Evolutionary conservation across 2,329 filamentous ascomycete species (phyloP), one percentile per base, ranked within the genome.

Genomic region (Calonectria crousiana): DNA sequence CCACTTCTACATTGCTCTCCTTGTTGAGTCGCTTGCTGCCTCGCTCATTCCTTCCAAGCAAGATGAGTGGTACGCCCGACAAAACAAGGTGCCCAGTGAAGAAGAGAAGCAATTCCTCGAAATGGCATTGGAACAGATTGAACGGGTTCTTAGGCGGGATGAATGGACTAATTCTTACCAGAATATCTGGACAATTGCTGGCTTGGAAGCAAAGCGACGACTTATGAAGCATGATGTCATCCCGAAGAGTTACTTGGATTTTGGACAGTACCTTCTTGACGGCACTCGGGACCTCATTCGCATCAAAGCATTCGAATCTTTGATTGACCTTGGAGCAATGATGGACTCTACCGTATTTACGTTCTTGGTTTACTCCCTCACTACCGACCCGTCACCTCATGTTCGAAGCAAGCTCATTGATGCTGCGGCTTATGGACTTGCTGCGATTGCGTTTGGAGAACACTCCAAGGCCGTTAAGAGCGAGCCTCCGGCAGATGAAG

Each of bases 1-100:
- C 81, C 93, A 96, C 75, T 93, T 95, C 80, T 99, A 98, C 82
- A 92, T 99, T 69, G 92, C 95, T 10, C 94, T 90, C 28, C 88
- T 99, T 30, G 94, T 99, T 11, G 87, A 89, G 52, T 88, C 90
- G 0, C 84, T 93, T 32, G 89, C 91, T 1, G 88, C 88, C 0
- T 92, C 90, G n/a, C 85, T 92, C 32, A 88, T 93, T 64, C 88
- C 89, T 0, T 83, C 84, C 51, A 85, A 88, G 73, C 82, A 85
- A 79, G 85, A 88, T 41, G 86, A 89, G 76, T 83, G 86, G 84
- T 82, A 85, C 76, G 80, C 88, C 76, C 78, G 85, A 26, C 86
- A 86, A 71, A 87, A 88, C 53, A 86, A 87, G 70, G 85, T 88
- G 26, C 84, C 85, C 3, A 85, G 83, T 69, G 86, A 87, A 67